phyloP scores from a whole-genome alignment of 768 basidiomycete species.

The Coprinopsis marcescibilis region DNA sequence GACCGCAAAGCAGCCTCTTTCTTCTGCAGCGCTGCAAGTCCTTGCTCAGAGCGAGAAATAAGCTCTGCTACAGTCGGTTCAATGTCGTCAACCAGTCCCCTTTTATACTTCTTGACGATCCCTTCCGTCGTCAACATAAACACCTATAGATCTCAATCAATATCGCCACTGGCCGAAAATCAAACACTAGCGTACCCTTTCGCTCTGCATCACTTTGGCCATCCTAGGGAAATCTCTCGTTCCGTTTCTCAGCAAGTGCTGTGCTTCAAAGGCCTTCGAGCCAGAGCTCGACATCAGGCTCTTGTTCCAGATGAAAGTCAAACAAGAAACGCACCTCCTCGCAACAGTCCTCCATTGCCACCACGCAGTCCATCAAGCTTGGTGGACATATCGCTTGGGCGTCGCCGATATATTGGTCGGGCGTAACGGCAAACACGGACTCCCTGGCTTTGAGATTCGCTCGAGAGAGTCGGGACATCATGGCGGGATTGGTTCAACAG shows the following conservation, averaged over 20 bases:
- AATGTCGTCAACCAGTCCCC: slow-evolving; percentile 71
- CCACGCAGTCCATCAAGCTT: slow-evolving; percentile 68
- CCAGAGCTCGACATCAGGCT: neutral
- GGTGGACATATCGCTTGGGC: slow-evolving; percentile 62
- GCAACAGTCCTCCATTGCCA: slow-evolving; percentile 76
- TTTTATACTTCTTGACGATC: slow-evolving; percentile 68
- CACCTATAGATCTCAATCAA: slow-evolving; percentile 37
- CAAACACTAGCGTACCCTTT: slow-evolving; percentile 42
- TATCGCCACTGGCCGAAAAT: too few species aligned
- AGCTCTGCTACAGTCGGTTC: slow-evolving; percentile 78
- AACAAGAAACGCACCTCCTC: slow-evolving; percentile 48
- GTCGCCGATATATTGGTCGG: slow-evolving; percentile 62
- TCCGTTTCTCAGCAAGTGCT: slow-evolving; percentile 61
- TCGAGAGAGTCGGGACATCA: slow-evolving; percentile 49
- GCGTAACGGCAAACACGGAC: slow-evolving; percentile 65
- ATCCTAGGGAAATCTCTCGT: slow-evolving; percentile 70
- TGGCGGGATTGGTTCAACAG: too few species aligned
- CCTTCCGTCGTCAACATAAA: slow-evolving; percentile 71
- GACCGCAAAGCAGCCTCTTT: slow-evolving; percentile 55
- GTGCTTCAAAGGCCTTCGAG: slow-evolving; percentile 58
- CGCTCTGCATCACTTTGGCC: slow-evolving; percentile 58
- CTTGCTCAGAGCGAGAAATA: slow-evolving; percentile 64
- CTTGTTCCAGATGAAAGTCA: neutral
- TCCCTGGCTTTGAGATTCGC: slow-evolving; percentile 53
- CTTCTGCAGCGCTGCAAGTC: slow-evolving; percentile 54